A percentile compares a stretch with the other conserved stretches of the same genome.
Conservation (phyloP, 768 basidiomycete species). For the Suillus fuscotomentosus region DNA sequence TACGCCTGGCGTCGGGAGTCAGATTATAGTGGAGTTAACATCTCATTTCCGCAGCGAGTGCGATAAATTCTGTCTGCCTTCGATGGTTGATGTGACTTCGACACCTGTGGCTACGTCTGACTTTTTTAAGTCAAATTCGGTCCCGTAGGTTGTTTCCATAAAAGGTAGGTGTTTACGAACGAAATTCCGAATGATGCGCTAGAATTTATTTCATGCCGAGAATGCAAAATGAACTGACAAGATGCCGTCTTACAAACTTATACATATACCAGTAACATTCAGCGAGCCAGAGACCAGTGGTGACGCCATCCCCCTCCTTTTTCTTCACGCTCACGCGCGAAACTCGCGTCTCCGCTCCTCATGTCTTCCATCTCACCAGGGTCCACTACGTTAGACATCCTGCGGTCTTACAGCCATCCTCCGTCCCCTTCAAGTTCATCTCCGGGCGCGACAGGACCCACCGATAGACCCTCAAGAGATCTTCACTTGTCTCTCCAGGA, state of each 20-base stretch:
- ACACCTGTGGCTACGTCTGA: not conserved
- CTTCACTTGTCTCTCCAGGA: slow-evolving; percentile 1
- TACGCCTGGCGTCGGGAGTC: no score
- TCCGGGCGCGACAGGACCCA: not conserved
- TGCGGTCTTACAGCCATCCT: slow-evolving; percentile 21
- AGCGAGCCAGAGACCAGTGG: not conserved
- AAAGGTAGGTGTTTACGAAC: slow-evolving; percentile 34
- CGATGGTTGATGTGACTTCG: not conserved
- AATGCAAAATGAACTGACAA: not conserved
- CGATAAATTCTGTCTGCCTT: not conserved
- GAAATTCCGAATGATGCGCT: slow-evolving; percentile 6
- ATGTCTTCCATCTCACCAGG: slow-evolving; percentile 20
- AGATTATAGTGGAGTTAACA: no score
- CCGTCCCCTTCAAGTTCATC: slow-evolving; percentile 2
- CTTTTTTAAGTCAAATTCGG: not conserved
- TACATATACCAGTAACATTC: not conserved
- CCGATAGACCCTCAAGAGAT: not conserved
- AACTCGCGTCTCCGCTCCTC: slow-evolving; percentile 2
- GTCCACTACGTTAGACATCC: slow-evolving; percentile 29
- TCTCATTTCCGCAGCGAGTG: no score
- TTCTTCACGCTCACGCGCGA: slow-evolving; percentile 7
- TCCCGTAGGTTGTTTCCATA: slow-evolving; percentile 13
- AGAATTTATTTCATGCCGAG: slow-evolving; percentile 17
- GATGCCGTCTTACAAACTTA: not conserved
- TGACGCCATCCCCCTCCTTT: slow-evolving; percentile 6